Base-by-base conservation (phyloP, 148 eudicot genomes). In the Agrostemma githago region DNA sequence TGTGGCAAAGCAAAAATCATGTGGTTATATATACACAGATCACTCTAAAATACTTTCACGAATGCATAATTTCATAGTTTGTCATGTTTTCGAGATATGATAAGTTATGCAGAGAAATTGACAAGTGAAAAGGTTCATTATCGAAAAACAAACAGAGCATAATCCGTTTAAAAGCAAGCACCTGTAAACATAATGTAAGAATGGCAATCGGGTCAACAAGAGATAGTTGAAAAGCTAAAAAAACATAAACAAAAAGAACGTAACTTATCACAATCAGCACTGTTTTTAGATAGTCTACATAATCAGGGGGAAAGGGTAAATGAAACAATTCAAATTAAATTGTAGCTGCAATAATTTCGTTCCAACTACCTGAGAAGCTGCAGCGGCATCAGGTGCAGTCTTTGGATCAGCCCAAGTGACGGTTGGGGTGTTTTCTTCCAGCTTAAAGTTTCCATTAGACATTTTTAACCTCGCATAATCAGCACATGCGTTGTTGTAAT, bases 331-430 rank as follows among this genome's bases (percentile, higher is more conserved):
- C 54, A 61, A 69, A 37, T 21, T 5, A 40, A 62, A 20, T 9
- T 4, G 11, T 4, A 11, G 41, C 60, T 12, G 44, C 51, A 12
- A 15, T 5, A 59, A 4, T 2, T 37, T 39, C n/a, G 6, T 48
- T 46, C 19, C 12, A 15, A 81, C 11, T 73, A 95, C 98, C 98
- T 95, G 98, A 61, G 98, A 77, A 86, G 93, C 83, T 75, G 96
- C 96, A 72, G 90, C 86, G 82, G 96, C 82, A 79, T 94, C 98
- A 60, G 96, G 89, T 7, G 97, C 83, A 79, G 72, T 88, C 82
- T 95, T 95, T 42, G 98, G 98, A 83, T 95, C 98, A 75, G 98
- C 98, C 98, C 98, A 95, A 64, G 89, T 86, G 46, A 95, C 98
- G 38, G 97, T 89, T 71, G 97, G 98, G 63, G 90, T 73, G 79